phyloP scores from a whole-genome alignment of 148 eudicot species.

The Rhododendron simsii region DNA sequence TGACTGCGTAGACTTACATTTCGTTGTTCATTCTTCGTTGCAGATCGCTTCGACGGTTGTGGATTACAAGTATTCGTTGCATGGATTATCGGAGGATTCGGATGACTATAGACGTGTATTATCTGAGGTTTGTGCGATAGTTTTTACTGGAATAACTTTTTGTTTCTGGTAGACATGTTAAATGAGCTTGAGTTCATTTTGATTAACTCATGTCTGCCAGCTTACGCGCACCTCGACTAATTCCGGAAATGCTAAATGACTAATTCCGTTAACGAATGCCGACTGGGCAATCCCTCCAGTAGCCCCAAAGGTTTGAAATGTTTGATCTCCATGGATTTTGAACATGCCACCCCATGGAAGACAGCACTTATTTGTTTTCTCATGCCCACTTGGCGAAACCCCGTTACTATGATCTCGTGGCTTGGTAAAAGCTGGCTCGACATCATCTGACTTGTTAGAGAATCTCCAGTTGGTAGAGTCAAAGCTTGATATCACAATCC shows the following conservation, averaged over 20 bases:
- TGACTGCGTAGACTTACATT: not conserved
- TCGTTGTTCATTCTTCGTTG: not conserved
- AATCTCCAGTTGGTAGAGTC: not conserved
- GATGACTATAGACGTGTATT: constrained; percentile 40
- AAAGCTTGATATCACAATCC: no score
- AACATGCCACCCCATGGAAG: no score
- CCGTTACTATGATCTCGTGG: not conserved
- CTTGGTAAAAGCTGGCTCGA: not conserved
- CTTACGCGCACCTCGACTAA: not conserved
- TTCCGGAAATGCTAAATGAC: no score
- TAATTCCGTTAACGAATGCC: no score
- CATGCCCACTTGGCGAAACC: not conserved
- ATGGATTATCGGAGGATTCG: constrained; percentile 41
- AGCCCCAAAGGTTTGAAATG: not conserved
- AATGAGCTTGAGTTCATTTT: not conserved
- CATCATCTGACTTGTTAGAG: not conserved
- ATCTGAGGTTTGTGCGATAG: constrained; percentile 45
- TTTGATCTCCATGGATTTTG: not conserved
- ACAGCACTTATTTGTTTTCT: no score
- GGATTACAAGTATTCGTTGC: constrained; percentile 78
- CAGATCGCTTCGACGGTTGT: constrained; percentile 60
- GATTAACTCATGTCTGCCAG: not conserved
- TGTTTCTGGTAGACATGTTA: not conserved
- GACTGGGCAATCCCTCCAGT: not conserved
- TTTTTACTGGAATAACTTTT: not conserved